Evolutionary conservation across 2,329 filamentous ascomycete species (phyloP), one percentile per base, ranked within the genome.

Genomic region (Aaosphaeria pasadenensis): DNA sequence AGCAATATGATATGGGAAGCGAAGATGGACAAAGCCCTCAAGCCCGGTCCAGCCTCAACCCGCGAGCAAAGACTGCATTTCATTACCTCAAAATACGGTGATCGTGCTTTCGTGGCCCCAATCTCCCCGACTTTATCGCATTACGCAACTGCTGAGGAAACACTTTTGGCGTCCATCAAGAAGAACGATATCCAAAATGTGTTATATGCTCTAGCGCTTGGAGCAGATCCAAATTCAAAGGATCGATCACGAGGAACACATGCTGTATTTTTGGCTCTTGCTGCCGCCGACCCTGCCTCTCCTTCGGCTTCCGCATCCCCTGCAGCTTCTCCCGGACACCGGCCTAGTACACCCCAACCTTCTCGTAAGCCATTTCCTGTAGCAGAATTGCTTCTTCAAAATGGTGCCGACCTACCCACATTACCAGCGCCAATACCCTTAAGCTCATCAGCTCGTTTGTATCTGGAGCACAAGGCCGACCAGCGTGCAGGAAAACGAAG

Each of bases 1-100:
- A 94, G 91, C 60, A 99, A 99, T 71, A 92, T 92, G 86, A 80
- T 99, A 17, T 99, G 91, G 90, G 94, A 99, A 74, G 86, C 91
- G 11, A 88, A 77, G 52, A 78, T 97, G 28, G 90, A 96, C 50
- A 80, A 80, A 28, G 74, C 80, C 5, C 63, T 81, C 41, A 97
- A 96, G 66, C 91, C 90, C 4, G 75, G 78, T 1, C 80, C 89
- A 0, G 84, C 86, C 58, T 89, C 91, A 28, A 91, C 85, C 5
- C 84, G 94, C 38, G 94, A 99, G 68, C 89, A 96, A 69, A 84
- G 94, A 24, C 77, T 97, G n/a, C 87, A 82, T 58, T 99, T 96
- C 69, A 97, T 99, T 70, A 97, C 90, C 0, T 81, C 87, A 47
- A 99, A 99, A 71, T 99, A 99, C 65, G 88, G 89, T 43, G 90